Evolutionary conservation across 179 eudicot genomes (phyloP), one percentile per base, ranked within the genome.

Genomic region (Vitellaria paradoxa): DNA sequence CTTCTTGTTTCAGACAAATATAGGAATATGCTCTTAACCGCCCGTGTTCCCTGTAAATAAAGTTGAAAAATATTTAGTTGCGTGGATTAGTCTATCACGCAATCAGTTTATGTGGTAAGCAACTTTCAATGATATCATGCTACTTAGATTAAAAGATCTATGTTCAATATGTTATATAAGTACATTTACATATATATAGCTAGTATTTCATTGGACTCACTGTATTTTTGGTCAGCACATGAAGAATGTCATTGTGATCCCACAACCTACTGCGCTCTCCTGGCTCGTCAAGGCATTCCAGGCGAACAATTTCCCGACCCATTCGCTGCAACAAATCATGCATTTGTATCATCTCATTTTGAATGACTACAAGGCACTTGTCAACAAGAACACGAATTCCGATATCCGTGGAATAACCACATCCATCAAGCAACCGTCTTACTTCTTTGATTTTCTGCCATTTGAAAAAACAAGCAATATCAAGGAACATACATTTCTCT

Each of bases 221-320:
- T 56, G 24, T 61, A 23, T 62, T 61, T 0, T 23, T 20, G 6
- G 17, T 62, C 57, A 74, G 53, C 4, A 62, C 59, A 11, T 46
- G 30, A 20, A 6, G 6, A 20, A 62, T 52, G 2, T 74, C 77
- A 13, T 64, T 17, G 3, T 49, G 69, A 74, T n/a, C 5, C 68
- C 59, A 61, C 69, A 74, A 45, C 37, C 77, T 74, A 20, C 77
- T 74, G 0, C 77, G 57, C 14, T 74, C 24, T n/a, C 77, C 77
- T 7, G 59, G 69, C 14, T 24, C 9, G 11, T 47, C 15, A 12
- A 59, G 21, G 4, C 0, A 74, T 61, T 74, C 77, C 61, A 21
- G 42, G 5, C 77, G 68, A 61, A 62, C 42, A 61, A 74, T 46
- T 61, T 74, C 56, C 8, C 17, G n/a, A 17, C 68, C 77, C 77